Evolutionary conservation across 2,329 filamentous ascomycete genomes (phyloP), one percentile per base, ranked within the genome.

Genomic region (Cadophora luteo-olivacea): DNA sequence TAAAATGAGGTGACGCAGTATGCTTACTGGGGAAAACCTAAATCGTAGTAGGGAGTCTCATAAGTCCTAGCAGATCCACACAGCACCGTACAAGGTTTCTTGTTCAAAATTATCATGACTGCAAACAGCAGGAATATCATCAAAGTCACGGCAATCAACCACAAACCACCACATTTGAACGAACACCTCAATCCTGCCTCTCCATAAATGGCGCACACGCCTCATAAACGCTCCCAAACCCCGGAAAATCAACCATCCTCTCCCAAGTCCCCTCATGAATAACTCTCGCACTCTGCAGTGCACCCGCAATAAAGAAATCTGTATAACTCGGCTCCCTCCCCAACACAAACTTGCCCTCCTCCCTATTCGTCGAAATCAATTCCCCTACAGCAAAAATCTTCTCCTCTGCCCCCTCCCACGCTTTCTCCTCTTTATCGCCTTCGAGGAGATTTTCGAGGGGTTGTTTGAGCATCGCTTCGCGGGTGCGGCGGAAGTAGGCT

Each of bases 251-350:
- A 1, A 72, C 36, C 48, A 75, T 62, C 49, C 75, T 76, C 70
- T 75, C 69, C 36, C 78, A 79, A 4, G 77, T 71, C 3, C 62
- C 70, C 58, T 79, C 78, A 69, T 79, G 75, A 7, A 80, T 68
- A 67, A 76, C 64, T 58, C 76, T 78, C 48, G 77, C 76, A 68
- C 68, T 73, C 73, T 80, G 78, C 5, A 82, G 68, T 1, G 72
- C 69, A 5, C 80, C 80, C 11, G 79, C 78, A 69, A 82, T 76
- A 48, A 81, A 81, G 69, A 82, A 82, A 66, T 82, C 81, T 19
- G 78, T 78, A 38, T 73, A 75, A 65, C 76, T 81, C 32, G 80
- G 79, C 55, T 51, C n/a, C 1, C 71, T 72, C 11, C 81, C 80
- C 60, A 82, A 70, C 65, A 82, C 73, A 74, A 82, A 82, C 25